Percentiles rank a stretch among this genome's conserved stretches.
These are phyloP conservation scores for Phytopythium litorale DNA, from an alignment of 352 stramenopile species.

Conservation along the genomic window DNA sequence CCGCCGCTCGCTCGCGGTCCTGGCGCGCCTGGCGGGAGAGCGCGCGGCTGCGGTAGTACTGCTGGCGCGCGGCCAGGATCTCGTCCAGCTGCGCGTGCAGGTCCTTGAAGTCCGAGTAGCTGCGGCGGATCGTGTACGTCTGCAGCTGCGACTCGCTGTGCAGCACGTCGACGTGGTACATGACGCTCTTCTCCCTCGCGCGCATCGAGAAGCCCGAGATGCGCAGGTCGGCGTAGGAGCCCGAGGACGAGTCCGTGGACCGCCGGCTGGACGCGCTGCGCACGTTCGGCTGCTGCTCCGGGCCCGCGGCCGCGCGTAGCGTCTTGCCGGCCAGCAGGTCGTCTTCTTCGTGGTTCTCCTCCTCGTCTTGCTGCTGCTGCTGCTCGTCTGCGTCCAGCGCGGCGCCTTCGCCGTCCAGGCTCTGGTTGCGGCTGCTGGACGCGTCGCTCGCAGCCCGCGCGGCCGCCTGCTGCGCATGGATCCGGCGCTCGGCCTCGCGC, in stretches of 20 bases:
- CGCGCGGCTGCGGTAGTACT: slow-evolving; percentile 45
- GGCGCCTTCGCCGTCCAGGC: not conserved
- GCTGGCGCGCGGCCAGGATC: slow-evolving; percentile 54
- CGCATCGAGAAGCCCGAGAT: slow-evolving; percentile 70
- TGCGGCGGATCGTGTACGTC: slow-evolving; percentile 84
- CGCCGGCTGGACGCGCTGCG: slow-evolving; percentile 33
- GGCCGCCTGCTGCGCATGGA: not conserved
- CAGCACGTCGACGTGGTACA: slow-evolving; percentile 87
- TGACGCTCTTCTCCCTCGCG: slow-evolving; percentile 71
- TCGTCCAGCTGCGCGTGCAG: slow-evolving; percentile 66
- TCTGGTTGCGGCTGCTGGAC: slow-evolving; percentile 14
- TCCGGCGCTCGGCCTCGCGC: slow-evolving; percentile 23
- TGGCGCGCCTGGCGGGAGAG: slow-evolving; percentile 14
- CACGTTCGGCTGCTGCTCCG: not conserved
- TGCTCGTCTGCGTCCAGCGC: slow-evolving; percentile 4
- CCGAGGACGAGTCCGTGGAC: slow-evolving; percentile 37
- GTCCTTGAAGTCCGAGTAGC: slow-evolving; percentile 82
- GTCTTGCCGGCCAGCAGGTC: slow-evolving; percentile 3
- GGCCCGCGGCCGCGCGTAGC: not conserved
- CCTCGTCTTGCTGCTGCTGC: not conserved
- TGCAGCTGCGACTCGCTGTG: slow-evolving; percentile 63
- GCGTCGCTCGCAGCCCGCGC: not conserved
- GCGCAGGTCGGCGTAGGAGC: slow-evolving; percentile 48
- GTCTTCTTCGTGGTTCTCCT: not conserved
- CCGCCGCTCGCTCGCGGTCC: not conserved